Conservation (phyloP, 148 eudicot genomes). For the Cornus kousa region DNA sequence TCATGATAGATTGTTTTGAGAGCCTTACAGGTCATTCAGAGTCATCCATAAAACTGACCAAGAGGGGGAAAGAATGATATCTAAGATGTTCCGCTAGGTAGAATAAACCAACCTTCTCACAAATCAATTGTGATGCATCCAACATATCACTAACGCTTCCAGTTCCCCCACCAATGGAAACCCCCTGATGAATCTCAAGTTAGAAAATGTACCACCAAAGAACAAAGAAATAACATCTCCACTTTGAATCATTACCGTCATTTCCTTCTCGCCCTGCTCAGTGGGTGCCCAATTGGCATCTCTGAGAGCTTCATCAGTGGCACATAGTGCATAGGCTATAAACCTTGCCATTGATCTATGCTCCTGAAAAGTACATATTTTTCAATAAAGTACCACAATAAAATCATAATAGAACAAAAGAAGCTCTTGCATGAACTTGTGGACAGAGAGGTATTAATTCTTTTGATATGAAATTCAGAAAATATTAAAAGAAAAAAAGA, state of each 20-base stretch:
- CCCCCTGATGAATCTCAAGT: conserved; percentile 65
- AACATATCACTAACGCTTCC: conserved; percentile 88
- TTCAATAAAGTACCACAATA: background rate
- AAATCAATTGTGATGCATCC: conserved; percentile 87
- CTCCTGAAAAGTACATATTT: conserved; percentile 44
- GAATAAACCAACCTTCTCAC: conserved; percentile 64
- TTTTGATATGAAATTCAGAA: background rate
- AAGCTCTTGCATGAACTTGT: background rate
- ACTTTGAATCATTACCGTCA: conserved; percentile 53
- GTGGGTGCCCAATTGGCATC: conserved; percentile 87
- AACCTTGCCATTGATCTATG: conserved; percentile 82
- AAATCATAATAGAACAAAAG: background rate
- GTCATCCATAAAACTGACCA: background rate
- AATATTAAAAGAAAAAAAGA: background rate
- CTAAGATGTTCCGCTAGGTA: background rate
- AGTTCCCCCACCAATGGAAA: conserved; percentile 91
- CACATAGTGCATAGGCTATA: conserved; percentile 91
- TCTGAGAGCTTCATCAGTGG: conserved; percentile 89
- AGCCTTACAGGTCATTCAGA: background rate
- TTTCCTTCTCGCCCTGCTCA: conserved; percentile 67
- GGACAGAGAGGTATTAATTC: background rate
- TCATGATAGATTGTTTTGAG: background rate
- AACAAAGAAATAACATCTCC: background rate
- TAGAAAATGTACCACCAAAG: conserved; percentile 25
- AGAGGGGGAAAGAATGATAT: background rate